Percentiles rank a stretch among this genome's conserved stretches.
Conservation (phyloP, 1,139 yeast genomes). For the Zygosaccharomyces sapae region DNA sequence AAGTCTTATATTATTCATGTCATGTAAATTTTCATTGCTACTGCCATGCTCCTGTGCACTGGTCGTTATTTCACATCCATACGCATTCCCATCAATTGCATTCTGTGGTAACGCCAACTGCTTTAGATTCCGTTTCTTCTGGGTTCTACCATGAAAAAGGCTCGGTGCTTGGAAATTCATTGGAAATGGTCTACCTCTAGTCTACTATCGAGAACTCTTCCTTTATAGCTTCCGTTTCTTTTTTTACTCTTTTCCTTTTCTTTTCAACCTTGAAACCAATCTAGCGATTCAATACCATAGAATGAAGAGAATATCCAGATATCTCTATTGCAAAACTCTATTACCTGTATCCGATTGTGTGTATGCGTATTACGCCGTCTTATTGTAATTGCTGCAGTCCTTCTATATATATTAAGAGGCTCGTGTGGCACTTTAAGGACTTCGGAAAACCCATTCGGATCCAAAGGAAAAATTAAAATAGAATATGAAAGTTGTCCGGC, state of each 20-base stretch:
- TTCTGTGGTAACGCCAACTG: slow-evolving; percentile 41
- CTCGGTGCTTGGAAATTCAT: slow-evolving; percentile 14
- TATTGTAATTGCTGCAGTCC: too few species aligned
- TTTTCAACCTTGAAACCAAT: too few species aligned
- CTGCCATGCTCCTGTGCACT: slow-evolving; percentile 4
- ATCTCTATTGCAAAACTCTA: too few species aligned
- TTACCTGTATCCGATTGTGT: too few species aligned
- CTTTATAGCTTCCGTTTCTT: background rate
- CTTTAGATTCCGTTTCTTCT: slow-evolving; percentile 71
- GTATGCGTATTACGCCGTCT: too few species aligned
- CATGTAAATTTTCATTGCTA: background rate
- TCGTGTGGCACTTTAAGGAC: too few species aligned
- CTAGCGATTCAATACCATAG: too few species aligned
- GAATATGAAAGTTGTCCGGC: too few species aligned
- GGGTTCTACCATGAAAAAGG: slow-evolving; percentile 50
- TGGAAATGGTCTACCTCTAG: background rate
- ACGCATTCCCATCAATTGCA: background rate
- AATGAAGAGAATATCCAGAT: too few species aligned
- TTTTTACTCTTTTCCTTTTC: background rate
- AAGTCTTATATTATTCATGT: background rate
- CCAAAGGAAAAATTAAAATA: too few species aligned
- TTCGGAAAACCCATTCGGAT: too few species aligned
- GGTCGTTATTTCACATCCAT: background rate
- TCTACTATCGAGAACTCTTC: background rate
- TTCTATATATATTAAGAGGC: too few species aligned